A percentile compares a stretch with the other conserved stretches of the same genome.
Evolutionary conservation across 768 basidiomycete species (phyloP).

Genomic region (Chlorophyllum brunneum): DNA sequence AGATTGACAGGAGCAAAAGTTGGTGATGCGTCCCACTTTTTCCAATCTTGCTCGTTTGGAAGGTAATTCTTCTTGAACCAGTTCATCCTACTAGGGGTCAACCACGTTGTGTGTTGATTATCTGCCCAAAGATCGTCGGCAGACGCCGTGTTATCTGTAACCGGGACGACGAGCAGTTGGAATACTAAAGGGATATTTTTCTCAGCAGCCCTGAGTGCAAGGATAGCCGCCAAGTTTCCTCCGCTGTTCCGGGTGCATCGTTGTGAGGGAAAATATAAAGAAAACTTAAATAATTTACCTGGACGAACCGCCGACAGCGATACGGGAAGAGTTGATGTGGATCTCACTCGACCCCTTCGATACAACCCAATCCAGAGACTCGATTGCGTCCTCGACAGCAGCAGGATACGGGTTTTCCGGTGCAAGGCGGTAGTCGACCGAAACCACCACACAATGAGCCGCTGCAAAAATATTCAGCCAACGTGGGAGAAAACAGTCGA

Average conservation of each 20-base stretch:
- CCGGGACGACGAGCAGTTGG: constrained; percentile 68
- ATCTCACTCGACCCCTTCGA: constrained; percentile 43
- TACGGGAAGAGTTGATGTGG: constrained; percentile 42
- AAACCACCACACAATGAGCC: constrained; percentile 57
- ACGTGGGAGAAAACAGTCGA: neutral
- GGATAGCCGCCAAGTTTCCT: constrained; percentile 64
- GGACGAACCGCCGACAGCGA: constrained; percentile 73
- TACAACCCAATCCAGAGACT: constrained; percentile 59
- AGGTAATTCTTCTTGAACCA: constrained; percentile 75
- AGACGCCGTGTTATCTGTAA: constrained; percentile 66
- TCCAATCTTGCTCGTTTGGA: constrained; percentile 55
- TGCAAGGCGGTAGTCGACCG: constrained; percentile 69
- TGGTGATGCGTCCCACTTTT: constrained; percentile 68
- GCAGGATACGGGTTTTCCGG: constrained; percentile 71
- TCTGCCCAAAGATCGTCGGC: constrained; percentile 42
- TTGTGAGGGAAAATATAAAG: neutral
- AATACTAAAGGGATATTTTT: constrained; percentile 50
- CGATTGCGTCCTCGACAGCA: constrained; percentile 69
- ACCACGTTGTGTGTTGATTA: constrained; percentile 55
- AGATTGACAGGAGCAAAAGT: constrained; percentile 60
- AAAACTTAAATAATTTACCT: constrained; percentile 37
- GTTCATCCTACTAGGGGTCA: constrained; percentile 59
- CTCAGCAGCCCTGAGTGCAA: constrained; percentile 58
- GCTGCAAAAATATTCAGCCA: constrained; percentile 27
- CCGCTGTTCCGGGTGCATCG: constrained; percentile 37